A percentile compares a stretch with the other conserved stretches of the same genome.
phyloP scores from a whole-genome alignment of 192 early-diverging fungal species.

The Martensiomyces pterosporus region DNA sequence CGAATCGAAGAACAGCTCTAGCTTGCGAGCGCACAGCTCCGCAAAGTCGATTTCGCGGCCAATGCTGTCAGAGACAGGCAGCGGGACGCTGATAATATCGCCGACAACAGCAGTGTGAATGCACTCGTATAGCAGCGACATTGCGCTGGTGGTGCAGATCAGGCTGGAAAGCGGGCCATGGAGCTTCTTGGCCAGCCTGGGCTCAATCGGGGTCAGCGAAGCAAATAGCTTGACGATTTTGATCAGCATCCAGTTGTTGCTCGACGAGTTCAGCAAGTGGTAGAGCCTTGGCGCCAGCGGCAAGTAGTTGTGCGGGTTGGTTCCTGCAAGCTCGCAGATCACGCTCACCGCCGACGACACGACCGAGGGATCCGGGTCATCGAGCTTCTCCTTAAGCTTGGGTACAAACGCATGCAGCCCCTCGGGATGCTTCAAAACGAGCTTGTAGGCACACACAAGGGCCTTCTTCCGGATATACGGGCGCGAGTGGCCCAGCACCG shows the following conservation, averaged over 20 bases:
- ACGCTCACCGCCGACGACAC: slow-evolving; percentile 92
- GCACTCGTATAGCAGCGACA: slow-evolving; percentile 98
- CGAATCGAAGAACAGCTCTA: slow-evolving; percentile 78
- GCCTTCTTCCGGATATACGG: slow-evolving; percentile 93
- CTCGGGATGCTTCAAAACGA: slow-evolving; percentile 89
- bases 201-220: slow-evolving; percentile 86
- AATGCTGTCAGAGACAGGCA: slow-evolving; percentile 46
- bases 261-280: slow-evolving; percentile 79
- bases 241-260: slow-evolving; percentile 99
- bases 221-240: slow-evolving; percentile 99
- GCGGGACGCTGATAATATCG: slow-evolving; percentile 67
- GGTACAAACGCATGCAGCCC: slow-evolving; percentile 78
- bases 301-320: slow-evolving; percentile 90
- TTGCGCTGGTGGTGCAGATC: slow-evolving; percentile 84
- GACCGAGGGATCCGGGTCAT: slow-evolving; percentile 91
- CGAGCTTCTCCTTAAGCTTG: slow-evolving; percentile 78
- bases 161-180: slow-evolving; percentile 76
- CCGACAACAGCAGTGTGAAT: slow-evolving; percentile 90
- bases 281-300: slow-evolving; percentile 93
- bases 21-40: slow-evolving; percentile 75
- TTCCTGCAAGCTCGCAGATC: slow-evolving; percentile 90
- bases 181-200: slow-evolving; percentile 87
- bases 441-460: slow-evolving; percentile 79
- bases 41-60: slow-evolving; percentile 57
- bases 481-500: slow-evolving; percentile 87